Conservation (phyloP, 345 rosid species). For the Citrus australasica region DNA sequence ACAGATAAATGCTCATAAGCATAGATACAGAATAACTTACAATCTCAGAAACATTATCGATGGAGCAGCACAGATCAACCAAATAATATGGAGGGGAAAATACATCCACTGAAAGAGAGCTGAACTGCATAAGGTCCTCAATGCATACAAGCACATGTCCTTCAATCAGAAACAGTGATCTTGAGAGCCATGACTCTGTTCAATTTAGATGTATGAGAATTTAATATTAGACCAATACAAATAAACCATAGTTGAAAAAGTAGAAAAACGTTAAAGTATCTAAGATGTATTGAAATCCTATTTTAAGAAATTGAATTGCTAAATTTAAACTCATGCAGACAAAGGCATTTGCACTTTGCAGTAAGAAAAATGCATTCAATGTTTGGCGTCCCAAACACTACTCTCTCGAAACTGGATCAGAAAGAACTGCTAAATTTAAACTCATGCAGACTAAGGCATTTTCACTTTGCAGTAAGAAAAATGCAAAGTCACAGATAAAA, state of each 20-base stretch:
- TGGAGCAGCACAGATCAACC: conserved; percentile 54
- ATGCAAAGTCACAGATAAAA: background rate
- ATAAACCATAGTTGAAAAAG: background rate
- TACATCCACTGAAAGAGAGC: conserved; percentile 34
- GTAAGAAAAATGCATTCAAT: no score
- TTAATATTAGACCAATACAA: background rate
- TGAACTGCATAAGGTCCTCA: conserved; percentile 74
- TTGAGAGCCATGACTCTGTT: conserved; percentile 52
- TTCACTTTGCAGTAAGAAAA: background rate
- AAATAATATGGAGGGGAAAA: conserved; percentile 57
- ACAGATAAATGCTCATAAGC: background rate
- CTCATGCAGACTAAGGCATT: background rate
- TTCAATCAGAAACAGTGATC: conserved; percentile 73
- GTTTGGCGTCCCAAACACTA: background rate
- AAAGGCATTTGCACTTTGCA: no score
- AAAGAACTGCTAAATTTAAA: background rate
- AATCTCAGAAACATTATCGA: conserved; percentile 55
- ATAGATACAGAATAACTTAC: conserved; percentile 30
- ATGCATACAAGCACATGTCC: conserved; percentile 59
- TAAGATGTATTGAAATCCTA: background rate
- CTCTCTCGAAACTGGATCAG: background rate
- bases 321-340: no score
- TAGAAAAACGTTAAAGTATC: background rate
- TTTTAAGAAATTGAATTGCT: background rate
- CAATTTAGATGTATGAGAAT: conserved; percentile 12